Percentiles rank a stretch among this genome's conserved stretches.
Evolutionary conservation across 768 basidiomycete genomes (phyloP).

Genomic region (Boletus barrowsii): DNA sequence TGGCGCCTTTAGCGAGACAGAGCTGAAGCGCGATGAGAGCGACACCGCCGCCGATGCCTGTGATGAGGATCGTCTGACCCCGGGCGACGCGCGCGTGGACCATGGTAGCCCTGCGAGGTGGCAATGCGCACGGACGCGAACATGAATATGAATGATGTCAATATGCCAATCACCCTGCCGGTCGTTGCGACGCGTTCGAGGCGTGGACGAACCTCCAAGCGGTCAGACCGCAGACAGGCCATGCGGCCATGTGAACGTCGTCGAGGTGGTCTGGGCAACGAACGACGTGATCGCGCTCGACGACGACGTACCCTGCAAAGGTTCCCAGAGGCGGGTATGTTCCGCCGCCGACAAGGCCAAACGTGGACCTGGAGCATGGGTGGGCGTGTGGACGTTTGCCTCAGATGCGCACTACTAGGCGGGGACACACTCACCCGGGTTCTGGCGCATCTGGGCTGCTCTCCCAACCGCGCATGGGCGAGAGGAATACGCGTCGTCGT

Average conservation of each 20-base stretch:
- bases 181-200: not conserved
- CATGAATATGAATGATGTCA: not conserved
- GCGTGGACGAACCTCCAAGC: slow-evolving; percentile 67
- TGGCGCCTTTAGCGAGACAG: slow-evolving; percentile 69
- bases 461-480: slow-evolving; percentile 77
- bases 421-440: slow-evolving; percentile 41
- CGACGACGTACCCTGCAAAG: slow-evolving; percentile 72
- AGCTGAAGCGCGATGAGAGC: slow-evolving; percentile 75
- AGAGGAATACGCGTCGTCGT: slow-evolving; percentile 67
- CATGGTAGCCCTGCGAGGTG: slow-evolving; percentile 51
- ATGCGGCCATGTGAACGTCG: slow-evolving; percentile 68
- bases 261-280: slow-evolving; percentile 62
- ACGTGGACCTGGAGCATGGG: slow-evolving; percentile 34
- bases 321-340: slow-evolving; percentile 58
- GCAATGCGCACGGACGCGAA: too few relatives aligned
- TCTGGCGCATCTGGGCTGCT: slow-evolving; percentile 63
- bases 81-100: slow-evolving; percentile 60
- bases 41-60: slow-evolving; percentile 83
- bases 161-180: not conserved
- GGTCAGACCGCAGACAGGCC: slow-evolving; percentile 75
- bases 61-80: slow-evolving; percentile 75
- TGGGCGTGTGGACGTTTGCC: not conserved
- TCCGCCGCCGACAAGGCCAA: slow-evolving; percentile 65
- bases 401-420: too few relatives aligned
- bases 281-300: slow-evolving; percentile 68